Evolutionary conservation across 495 filamentous ascomycete genomes (phyloP), one percentile per base, ranked within the genome.

Genomic region (Astrocystis sublimbata): DNA sequence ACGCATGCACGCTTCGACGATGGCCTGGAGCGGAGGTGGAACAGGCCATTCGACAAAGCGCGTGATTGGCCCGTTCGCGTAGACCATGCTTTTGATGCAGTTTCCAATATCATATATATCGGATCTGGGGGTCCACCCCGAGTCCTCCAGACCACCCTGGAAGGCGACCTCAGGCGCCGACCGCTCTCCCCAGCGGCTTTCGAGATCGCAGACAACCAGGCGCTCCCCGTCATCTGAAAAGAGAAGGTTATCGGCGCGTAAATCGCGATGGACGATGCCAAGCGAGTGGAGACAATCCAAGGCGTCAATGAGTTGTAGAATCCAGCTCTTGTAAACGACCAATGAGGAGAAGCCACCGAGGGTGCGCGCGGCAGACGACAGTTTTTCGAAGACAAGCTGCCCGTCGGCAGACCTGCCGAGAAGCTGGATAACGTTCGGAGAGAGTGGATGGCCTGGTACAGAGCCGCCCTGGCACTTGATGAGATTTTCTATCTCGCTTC

Each of bases 401-500:
- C 15, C 40, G 10, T 42, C 15, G 40, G 10, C 12, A 17, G 40
- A 42, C 15, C 40, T 42, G 3, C 40, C 15, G 40, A 42, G 40
- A 17, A 42, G 40, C 15, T 42, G 40, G 19, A 42, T 17, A 1
- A 42, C 6, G 40, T 42, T 13, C 13, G 40, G 40, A 42, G 40
- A 42, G 6, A 42, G 40, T 15, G 13, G 2, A 15, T 42, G 10
- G 40, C 40, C 40, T n/a, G 40, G 15, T 2, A 15, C 2, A 3
- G 40, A 42, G 31, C 69, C 71, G 10, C 69, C 62, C 31, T 75
- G 69, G 54, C 66, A 72, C 17, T 31, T 53, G 6, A 75, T 28
- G 35, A 75, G 65, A 35, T 72, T 75, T 15, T 56, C 28, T 28
- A 73, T 70, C 54, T 75, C 71, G 47, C 62, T 68, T 33, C 54